phyloP scores from a whole-genome alignment of 2,329 filamentous ascomycete genomes.

The Alternaria arbusti region DNA sequence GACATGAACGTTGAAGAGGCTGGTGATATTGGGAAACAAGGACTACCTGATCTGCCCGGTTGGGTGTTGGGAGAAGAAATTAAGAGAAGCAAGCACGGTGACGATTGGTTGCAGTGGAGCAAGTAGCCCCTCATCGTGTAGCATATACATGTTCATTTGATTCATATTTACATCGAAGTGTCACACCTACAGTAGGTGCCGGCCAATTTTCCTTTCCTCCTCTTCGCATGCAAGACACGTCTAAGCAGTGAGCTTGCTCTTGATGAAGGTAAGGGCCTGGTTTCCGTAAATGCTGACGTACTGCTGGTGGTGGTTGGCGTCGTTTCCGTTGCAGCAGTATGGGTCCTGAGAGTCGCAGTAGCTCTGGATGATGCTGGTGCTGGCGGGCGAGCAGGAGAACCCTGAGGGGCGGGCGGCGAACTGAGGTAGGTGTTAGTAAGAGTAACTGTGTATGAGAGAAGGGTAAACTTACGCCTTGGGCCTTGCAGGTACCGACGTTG shows the following conservation, averaged over 20 bases:
- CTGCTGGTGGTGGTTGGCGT: conserved; percentile 65
- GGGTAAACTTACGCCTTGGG: conserved; percentile 61
- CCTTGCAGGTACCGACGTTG: conserved; percentile 66
- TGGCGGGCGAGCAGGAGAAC: conserved; percentile 62
- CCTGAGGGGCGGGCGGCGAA: conserved; percentile 66
- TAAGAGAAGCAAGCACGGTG: background rate
- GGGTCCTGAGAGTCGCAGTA: conserved; percentile 71
- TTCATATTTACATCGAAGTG: conserved; percentile 11
- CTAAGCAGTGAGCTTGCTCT: conserved; percentile 57
- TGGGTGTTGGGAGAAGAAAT: background rate
- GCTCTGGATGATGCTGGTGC: conserved; percentile 63
- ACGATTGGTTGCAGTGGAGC: background rate
- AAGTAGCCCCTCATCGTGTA: background rate
- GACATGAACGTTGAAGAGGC: background rate
- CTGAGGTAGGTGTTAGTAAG: conserved; percentile 46
- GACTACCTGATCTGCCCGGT: background rate
- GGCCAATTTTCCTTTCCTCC: background rate
- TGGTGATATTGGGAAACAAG: background rate
- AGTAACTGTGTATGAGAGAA: background rate
- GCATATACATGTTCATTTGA: conserved; percentile 1
- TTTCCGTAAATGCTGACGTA: conserved; percentile 67
- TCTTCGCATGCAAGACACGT: background rate
- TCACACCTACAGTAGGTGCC: too few relatives aligned
- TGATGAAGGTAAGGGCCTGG: conserved; percentile 65
- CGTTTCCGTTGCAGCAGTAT: conserved; percentile 70